These are phyloP conservation scores for Wallacemonas sp. DNA, from an alignment of 208 protist species.

Conservation along the genomic window DNA sequence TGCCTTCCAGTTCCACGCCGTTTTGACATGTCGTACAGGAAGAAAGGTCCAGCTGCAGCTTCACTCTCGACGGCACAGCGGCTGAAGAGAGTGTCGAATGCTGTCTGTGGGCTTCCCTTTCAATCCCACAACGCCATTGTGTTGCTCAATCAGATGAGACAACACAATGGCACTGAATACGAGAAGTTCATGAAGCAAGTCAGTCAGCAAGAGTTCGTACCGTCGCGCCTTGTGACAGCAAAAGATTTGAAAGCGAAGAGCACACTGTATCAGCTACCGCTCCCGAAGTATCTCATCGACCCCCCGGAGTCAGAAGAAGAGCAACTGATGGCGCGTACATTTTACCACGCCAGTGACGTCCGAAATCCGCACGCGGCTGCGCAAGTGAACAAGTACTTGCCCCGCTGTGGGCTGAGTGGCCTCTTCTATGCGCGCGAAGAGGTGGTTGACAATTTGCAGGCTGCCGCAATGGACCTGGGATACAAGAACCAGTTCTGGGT, in stretches of 20 bases:
- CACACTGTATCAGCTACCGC: slow-evolving; percentile 47
- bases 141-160: slow-evolving; percentile 59
- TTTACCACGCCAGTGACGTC: slow-evolving; percentile 67
- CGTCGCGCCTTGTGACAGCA: slow-evolving; percentile 36
- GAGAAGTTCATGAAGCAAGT: slow-evolving; percentile 65
- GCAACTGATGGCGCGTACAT: slow-evolving; percentile 51
- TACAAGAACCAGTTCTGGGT: slow-evolving; percentile 90
- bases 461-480: slow-evolving; percentile 61
- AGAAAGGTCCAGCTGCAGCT: slow-evolving; percentile 47
- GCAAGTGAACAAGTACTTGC: slow-evolving; percentile 25
- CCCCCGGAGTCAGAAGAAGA: slow-evolving; percentile 37
- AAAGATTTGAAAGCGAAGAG: slow-evolving; percentile 19
- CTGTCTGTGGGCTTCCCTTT: slow-evolving; percentile 51
- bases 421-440: slow-evolving; percentile 87
- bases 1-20: neutral
- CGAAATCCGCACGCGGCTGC: slow-evolving; percentile 13
- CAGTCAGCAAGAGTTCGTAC: slow-evolving; percentile 54
- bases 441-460: slow-evolving; percentile 88
- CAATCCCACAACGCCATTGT: slow-evolving; percentile 79
- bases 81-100: slow-evolving; percentile 68
- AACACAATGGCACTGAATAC: slow-evolving; percentile 40
- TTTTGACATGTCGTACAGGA: slow-evolving; percentile 66
- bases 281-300: slow-evolving; percentile 78
- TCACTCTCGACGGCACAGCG: slow-evolving; percentile 52
- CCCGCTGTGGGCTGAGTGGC: slow-evolving; percentile 75